Conservation (phyloP, 805 yeast genomes). For the Kockiozyma suomiensis region DNA sequence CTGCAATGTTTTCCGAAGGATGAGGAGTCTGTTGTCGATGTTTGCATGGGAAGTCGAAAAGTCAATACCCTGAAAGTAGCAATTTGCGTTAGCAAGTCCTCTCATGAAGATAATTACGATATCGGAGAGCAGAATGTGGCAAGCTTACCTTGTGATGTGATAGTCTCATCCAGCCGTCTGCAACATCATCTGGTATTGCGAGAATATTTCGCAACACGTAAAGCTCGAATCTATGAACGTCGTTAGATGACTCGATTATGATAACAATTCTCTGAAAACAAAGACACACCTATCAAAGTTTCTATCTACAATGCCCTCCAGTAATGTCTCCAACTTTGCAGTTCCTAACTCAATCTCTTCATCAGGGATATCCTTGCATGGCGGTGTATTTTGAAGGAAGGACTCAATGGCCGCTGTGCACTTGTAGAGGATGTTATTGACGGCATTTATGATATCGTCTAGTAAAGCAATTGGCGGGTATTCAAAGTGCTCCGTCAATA, state of each 20-base stretch:
- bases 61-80: conserved; percentile 19
- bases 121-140: neutral
- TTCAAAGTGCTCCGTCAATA: conserved; percentile 84
- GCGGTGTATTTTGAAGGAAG: conserved; percentile 52
- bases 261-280: too few relatives aligned
- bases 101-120: neutral
- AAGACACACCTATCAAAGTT: conserved; percentile 66
- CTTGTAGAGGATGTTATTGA: conserved; percentile 78
- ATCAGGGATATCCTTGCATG: conserved; percentile 34
- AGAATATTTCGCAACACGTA: conserved; percentile 78
- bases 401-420: conserved; percentile 79
- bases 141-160: conserved; percentile 61
- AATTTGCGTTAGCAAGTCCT: too few relatives aligned
- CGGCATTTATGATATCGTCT: conserved; percentile 87
- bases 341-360: conserved; percentile 65
- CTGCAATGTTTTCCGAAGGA: conserved; percentile 29
- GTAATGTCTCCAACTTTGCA: conserved; percentile 72
- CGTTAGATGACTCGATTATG: neutral
- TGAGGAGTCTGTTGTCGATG: conserved; percentile 23
- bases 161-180: conserved; percentile 68
- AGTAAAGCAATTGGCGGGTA: conserved; percentile 79
- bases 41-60: conserved; percentile 19
- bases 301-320: conserved; percentile 74
- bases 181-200: conserved; percentile 65
- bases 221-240: conserved; percentile 56